Evolutionary conservation across 495 filamentous ascomycete species (phyloP), one percentile per base, ranked within the genome.

Genomic region (Cudoniella acicularis): DNA sequence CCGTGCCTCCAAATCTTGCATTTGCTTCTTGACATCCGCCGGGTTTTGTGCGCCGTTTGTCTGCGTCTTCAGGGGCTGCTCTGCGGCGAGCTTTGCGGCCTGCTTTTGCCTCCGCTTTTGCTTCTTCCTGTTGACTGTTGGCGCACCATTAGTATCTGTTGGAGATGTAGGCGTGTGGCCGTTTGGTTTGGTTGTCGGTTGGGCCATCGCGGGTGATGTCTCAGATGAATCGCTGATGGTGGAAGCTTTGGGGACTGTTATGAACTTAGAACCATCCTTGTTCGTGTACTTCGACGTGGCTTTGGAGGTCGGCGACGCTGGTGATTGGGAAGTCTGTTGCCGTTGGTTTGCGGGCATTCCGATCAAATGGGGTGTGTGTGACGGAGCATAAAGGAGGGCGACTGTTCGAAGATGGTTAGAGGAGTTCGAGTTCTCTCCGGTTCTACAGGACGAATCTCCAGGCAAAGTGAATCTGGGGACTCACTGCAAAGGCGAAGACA

Each of bases 121-220:
- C 72, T 96, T 96, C 75, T 96, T 96, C 67, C 89, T 84, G 73
- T 96, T 96, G 43, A 93, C 88, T 2, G 71, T 63, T 17, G 60
- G 63, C 10, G 61, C 61, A 49, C 43, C 42, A 64, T 69, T 63
- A 17, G 65, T 54, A 53, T 42, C 51, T 20, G 63, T 17, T 11
- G 60, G 24, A 40, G 63, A 46, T 17, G 42, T 47, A 0, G 57
- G 57, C 10, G 42, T 54, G 43, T 66, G 63, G 11, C 66, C 63
- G 52, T 68, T 68, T 50, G 65, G 17, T 47, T 65, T 62, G 20
- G 56, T 59, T 3, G 56, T 61, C 4, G 61, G 60, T 72, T 78
- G 53, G 70, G 78, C 50, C 79, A 81, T 47, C 72, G 73, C 65
- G 76, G 77, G 60, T 73, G 60, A 64, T 60, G 63, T 66, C 43